Base-by-base conservation (phyloP, 345 rosid genomes). In the Populus tremula region DNA sequence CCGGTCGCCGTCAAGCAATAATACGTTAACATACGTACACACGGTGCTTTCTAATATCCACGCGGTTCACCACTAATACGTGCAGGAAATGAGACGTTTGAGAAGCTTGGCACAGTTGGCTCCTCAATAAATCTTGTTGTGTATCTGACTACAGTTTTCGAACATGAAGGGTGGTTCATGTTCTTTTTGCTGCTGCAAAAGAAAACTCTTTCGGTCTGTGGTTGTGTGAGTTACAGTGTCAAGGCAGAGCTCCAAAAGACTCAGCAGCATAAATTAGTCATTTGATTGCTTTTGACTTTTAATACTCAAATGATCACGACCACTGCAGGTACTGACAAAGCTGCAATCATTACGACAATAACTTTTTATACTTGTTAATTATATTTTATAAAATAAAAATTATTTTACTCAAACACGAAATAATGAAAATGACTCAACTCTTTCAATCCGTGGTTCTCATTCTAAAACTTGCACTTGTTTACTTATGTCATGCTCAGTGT, bases 301-400 rank as follows among this genome's bases (percentile, higher is more conserved):
- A 14, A 47, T 4, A 39, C 35, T 71, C 14, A 25, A 12, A 12
- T 50, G 38, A 70, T 36, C 12, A 23, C 36, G 21, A 67, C 72
- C 39, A 12, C 56, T 67, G 74, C 83, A 89, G 91, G 35, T 67
- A 83, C 88, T 64, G 93, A 91, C 83, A 91, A 87, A 81, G 89
- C 95, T 10, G 92, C 91, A 35, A 85, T 89, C 53, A 70, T 83
- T 23, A 27, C 27, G 5, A 33, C 36, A 33, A 3, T 4, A 33
- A 3, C 27, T 33, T 33, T 33, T 33, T 33, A 33, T 4, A 33
- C 0, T 5, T 33, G 0, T 33, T 33, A 33, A 33, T 33, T 0
- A 33, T 33, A 33, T 33, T 33, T 33, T 33, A 33, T 33, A 33
- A 27, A 27, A 27, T 27, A 27, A 27, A 27, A 27, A 27, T 27